Evolutionary conservation across 2,329 filamentous ascomycete species (phyloP).

Genomic region (Kalaharituber pfeilii): DNA sequence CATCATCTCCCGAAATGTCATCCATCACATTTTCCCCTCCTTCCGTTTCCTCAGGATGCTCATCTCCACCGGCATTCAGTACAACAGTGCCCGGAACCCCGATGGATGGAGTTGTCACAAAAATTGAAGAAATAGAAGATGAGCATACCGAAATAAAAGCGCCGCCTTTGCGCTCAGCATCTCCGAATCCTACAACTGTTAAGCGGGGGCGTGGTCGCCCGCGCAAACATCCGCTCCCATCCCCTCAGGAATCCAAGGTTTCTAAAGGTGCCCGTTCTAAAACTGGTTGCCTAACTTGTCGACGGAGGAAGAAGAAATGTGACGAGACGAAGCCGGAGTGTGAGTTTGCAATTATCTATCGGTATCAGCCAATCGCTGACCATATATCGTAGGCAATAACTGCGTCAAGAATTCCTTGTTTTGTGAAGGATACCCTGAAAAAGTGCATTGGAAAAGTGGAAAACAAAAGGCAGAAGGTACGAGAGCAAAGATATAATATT

Average conservation of each 20-base stretch:
- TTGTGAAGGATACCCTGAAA: slow-evolving; percentile 77
- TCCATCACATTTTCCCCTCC: not conserved
- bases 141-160: slow-evolving; percentile 14
- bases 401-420: slow-evolving; percentile 87
- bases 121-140: slow-evolving; percentile 19
- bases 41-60: not conserved
- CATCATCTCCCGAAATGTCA: not conserved
- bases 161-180: slow-evolving; percentile 9
- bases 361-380: slow-evolving; percentile 21
- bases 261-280: slow-evolving; percentile 62
- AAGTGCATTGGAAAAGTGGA: slow-evolving; percentile 73
- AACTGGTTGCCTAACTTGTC: slow-evolving; percentile 50
- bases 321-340: slow-evolving; percentile 51
- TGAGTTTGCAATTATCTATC: slow-evolving; percentile 28
- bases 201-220: slow-evolving; percentile 63
- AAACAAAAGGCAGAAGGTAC: slow-evolving; percentile 53
- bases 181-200: slow-evolving; percentile 10
- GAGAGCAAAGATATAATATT: no score
- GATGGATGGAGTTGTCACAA: slow-evolving; percentile 11
- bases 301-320: slow-evolving; percentile 55
- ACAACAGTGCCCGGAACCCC: slow-evolving; percentile 6
- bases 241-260: slow-evolving; percentile 45
- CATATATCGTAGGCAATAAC: slow-evolving; percentile 47
- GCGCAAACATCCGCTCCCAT: slow-evolving; percentile 55
- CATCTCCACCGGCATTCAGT: not conserved